phyloP scores from a whole-genome alignment of 495 filamentous ascomycete species.

The Talaromyces ruber region DNA sequence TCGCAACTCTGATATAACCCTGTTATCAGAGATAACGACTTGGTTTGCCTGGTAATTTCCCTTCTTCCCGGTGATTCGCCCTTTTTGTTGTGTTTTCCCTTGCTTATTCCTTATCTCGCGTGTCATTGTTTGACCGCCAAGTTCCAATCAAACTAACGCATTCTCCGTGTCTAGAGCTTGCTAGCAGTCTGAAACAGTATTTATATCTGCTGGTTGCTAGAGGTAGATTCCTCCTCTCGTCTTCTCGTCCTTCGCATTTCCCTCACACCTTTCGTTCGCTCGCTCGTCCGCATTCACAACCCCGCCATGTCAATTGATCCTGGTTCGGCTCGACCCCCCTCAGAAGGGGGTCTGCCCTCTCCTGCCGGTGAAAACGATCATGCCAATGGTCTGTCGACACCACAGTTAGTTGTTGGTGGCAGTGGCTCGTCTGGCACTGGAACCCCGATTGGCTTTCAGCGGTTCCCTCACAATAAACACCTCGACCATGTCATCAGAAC shows the following conservation, averaged over 20 bases:
- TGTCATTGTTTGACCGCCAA: background rate
- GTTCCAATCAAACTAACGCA: background rate
- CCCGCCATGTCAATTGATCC: slow-evolving; percentile 21
- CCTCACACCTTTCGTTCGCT: background rate
- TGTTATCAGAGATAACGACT: background rate
- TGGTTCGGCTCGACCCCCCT: slow-evolving; percentile 18
- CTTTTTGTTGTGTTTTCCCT: background rate
- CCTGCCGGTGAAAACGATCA: background rate
- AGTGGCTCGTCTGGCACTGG: slow-evolving; percentile 32
- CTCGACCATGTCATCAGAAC: slow-evolving; percentile 53
- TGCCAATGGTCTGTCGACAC: slow-evolving; percentile 14
- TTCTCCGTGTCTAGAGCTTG: background rate
- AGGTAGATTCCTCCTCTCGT: background rate
- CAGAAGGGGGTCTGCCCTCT: slow-evolving; percentile 25
- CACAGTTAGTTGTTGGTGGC: slow-evolving; percentile 28
- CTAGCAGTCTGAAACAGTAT: background rate
- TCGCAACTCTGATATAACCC: background rate
- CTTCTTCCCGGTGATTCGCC: background rate
- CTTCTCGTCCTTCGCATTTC: background rate
- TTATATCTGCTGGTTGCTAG: background rate
- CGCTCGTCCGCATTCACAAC: background rate
- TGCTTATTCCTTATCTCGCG: background rate
- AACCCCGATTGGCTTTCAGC: slow-evolving; percentile 41
- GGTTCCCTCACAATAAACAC: slow-evolving; percentile 50
- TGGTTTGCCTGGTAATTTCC: background rate